These are phyloP conservation scores for Ehretia macrophylla DNA, from an alignment of 257 asterid species.

Conservation along the genomic window DNA sequence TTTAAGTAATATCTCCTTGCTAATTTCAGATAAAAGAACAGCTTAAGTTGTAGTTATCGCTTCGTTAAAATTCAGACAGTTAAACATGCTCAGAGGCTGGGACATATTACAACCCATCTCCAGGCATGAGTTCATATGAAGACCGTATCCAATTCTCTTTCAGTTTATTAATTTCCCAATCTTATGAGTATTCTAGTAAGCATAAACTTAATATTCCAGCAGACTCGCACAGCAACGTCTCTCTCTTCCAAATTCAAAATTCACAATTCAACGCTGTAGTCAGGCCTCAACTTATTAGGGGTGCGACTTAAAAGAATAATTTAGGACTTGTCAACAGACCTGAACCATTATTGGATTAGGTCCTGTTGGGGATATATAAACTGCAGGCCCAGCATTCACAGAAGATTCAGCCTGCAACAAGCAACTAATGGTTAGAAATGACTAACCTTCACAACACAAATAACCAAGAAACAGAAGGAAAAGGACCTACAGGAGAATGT, in stretches of 20 bases:
- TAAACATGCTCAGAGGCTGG: too few species aligned
- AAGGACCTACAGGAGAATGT: conserved; percentile 65
- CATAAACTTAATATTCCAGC: too few species aligned
- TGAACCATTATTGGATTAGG: conserved; percentile 99
- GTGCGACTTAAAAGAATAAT: background rate
- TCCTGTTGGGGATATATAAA: conserved; percentile 85
- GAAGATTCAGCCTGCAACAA: conserved; percentile 75
- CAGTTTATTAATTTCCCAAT: too few species aligned
- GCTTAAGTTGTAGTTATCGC: too few species aligned
- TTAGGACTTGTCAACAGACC: conserved; percentile 39
- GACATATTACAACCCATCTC: too few species aligned
- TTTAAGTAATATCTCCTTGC: too few species aligned
- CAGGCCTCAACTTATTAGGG: background rate
- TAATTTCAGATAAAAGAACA: too few species aligned
- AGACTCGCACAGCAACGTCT: background rate
- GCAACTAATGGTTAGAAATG: conserved; percentile 19
- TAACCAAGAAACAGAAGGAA: conserved; percentile 11
- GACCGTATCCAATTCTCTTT: too few species aligned
- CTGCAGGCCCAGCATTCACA: conserved; percentile 96
- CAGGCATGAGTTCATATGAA: too few species aligned
- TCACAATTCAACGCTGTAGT: background rate
- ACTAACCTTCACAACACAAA: conserved; percentile 3
- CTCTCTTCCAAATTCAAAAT: background rate
- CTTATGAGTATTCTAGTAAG: too few species aligned
- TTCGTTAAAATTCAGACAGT: too few species aligned